phyloP scores from a whole-genome alignment of 148 eudicot genomes.

The Chenopodium quinoa region DNA sequence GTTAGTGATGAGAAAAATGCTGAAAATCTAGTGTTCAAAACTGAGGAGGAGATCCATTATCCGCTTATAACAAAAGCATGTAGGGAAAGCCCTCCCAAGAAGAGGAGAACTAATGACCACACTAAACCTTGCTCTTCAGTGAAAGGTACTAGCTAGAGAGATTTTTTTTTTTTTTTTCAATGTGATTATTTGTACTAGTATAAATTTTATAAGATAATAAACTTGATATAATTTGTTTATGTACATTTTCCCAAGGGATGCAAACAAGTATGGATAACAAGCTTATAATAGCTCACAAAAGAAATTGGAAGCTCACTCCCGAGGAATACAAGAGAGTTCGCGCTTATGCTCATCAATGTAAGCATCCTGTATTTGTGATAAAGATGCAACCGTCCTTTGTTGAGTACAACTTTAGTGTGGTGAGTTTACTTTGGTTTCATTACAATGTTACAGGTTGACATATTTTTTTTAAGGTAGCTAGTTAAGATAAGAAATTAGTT shows the following conservation, averaged over 20 bases:
- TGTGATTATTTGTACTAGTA: too few relatives aligned
- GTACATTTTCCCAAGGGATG: neutral
- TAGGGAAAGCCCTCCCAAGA: neutral
- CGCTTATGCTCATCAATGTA: neutral
- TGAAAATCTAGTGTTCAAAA: neutral
- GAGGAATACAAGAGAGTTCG: neutral
- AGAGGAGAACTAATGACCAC: neutral
- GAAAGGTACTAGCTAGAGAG: slow-evolving; percentile 1
- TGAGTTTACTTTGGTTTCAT: neutral
- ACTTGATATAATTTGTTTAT: too few relatives aligned
- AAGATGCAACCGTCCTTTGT: slow-evolving; percentile 8
- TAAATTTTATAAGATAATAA: too few relatives aligned
- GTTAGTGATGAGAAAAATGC: neutral
- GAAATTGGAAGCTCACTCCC: neutral
- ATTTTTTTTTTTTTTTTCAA: too few relatives aligned
- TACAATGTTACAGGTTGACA: neutral
- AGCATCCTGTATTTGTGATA: slow-evolving; percentile 7
- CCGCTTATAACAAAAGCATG: too few relatives aligned
- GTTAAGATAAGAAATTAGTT: too few relatives aligned
- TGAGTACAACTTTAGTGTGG: neutral
- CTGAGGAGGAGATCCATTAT: too few relatives aligned
- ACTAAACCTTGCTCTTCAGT: neutral
- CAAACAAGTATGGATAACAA: neutral
- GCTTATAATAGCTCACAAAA: neutral
- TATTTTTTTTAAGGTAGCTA: too few relatives aligned